A percentile compares a stretch with the other conserved stretches of the same genome.
Conservation (phyloP, 371 early-diverging fungal species). For the Fennellomyces sp. region DNA sequence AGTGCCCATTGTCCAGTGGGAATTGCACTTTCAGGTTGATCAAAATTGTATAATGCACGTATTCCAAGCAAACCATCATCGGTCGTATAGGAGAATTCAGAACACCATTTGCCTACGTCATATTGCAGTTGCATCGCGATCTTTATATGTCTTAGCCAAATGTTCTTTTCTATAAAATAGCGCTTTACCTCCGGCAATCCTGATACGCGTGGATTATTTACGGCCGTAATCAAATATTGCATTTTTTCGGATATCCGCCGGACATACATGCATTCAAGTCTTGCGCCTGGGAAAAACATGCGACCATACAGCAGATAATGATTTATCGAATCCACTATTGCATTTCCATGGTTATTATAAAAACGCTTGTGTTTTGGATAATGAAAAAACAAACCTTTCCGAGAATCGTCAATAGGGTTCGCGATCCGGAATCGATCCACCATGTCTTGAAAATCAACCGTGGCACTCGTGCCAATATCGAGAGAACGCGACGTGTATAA, state of each 20-base stretch:
- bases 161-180: conserved; percentile 2
- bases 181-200: conserved; percentile 59
- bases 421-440: conserved; percentile 61
- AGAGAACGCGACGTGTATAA: conserved; percentile 78
- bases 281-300: conserved; percentile 78
- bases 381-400: not conserved
- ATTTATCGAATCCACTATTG: conserved; percentile 3
- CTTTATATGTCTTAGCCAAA: conserved; percentile 32
- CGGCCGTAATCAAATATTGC: conserved; percentile 73
- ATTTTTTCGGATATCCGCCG: conserved; percentile 60
- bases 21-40: conserved; percentile 34
- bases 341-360: not conserved
- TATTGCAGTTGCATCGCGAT: conserved; percentile 76
- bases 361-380: not conserved
- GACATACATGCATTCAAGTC: conserved; percentile 77
- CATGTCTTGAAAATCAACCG: conserved; percentile 60
- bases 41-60: conserved; percentile 76
- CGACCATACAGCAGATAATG: conserved; percentile 75
- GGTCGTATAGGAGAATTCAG: conserved; percentile 76
- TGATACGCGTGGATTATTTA: conserved; percentile 57
- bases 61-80: conserved; percentile 80
- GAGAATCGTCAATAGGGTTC: conserved; percentile 20
- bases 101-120: conserved; percentile 74
- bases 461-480: conserved; percentile 62
- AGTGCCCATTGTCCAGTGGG: conserved; percentile 66